These are phyloP conservation scores for Hypholoma sublateritium DNA, from an alignment of 768 basidiomycete species.

Conservation along the genomic window DNA sequence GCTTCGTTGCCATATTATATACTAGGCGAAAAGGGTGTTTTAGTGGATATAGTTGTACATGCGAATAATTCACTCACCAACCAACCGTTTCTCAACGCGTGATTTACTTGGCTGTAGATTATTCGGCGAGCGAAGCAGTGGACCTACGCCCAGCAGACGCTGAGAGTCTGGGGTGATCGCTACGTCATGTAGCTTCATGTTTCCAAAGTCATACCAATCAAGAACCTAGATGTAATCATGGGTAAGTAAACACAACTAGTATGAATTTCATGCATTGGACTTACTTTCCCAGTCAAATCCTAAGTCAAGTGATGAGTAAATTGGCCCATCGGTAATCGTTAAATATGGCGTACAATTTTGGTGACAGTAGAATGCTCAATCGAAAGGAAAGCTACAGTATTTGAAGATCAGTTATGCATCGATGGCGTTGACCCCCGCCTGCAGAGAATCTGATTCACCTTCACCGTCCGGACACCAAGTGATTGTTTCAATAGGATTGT, in stretches of 20 bases:
- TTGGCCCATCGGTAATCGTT: not conserved
- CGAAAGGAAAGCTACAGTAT: conserved; percentile 62
- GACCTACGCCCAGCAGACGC: conserved; percentile 68
- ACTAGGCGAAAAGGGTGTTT: conserved; percentile 37
- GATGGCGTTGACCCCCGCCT: no score
- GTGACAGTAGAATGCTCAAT: conserved; percentile 64
- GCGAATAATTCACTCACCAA: conserved; percentile 45
- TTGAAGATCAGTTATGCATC: not conserved
- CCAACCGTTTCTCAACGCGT: conserved; percentile 68
- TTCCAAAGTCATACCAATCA: conserved; percentile 56
- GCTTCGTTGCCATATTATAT: conserved; percentile 63
- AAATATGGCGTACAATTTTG: conserved; percentile 47
- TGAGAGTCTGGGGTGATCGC: conserved; percentile 66
- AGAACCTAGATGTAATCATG: conserved; percentile 38
- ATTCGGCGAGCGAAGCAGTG: conserved; percentile 58
- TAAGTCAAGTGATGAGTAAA: conserved; percentile 20
- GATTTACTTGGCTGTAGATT: conserved; percentile 72
- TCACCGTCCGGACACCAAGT: conserved; percentile 68
- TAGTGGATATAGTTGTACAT: not conserved
- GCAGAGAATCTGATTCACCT: conserved; percentile 40
- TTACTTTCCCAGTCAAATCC: conserved; percentile 61
- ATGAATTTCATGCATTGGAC: not conserved
- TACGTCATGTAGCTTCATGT: conserved; percentile 68
- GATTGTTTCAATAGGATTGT: conserved; percentile 56
- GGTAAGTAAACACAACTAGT: not conserved